These are phyloP conservation scores for Nidularia sp. DNA, from an alignment of 768 basidiomycete genomes.

Conservation along the genomic window DNA sequence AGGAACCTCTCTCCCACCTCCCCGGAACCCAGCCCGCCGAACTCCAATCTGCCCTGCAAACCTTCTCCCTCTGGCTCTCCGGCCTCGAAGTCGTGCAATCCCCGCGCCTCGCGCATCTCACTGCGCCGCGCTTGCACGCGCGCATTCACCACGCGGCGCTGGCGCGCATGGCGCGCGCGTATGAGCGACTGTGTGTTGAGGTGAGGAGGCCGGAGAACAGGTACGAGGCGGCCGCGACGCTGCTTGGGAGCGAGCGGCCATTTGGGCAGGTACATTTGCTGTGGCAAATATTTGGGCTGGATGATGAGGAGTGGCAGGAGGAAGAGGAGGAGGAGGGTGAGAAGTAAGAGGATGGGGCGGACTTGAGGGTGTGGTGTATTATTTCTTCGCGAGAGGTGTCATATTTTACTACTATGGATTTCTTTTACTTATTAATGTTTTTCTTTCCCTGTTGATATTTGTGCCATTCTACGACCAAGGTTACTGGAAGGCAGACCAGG, in stretches of 20 bases:
- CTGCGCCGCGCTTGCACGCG: slow-evolving; percentile 58
- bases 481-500: too few relatives aligned
- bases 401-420: too few relatives aligned
- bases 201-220: slow-evolving; percentile 71
- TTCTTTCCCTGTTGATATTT: too few relatives aligned
- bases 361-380: too few relatives aligned
- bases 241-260: slow-evolving; percentile 79
- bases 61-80: slow-evolving; percentile 85
- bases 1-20: slow-evolving; percentile 74
- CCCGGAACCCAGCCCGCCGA: slow-evolving; percentile 61
- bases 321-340: slow-evolving; percentile 8
- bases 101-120: slow-evolving; percentile 71
- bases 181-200: slow-evolving; percentile 69
- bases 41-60: slow-evolving; percentile 57
- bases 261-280: slow-evolving; percentile 75
- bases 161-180: slow-evolving; percentile 61
- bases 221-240: slow-evolving; percentile 89
- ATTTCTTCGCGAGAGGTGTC: too few relatives aligned
- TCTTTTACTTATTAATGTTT: too few relatives aligned
- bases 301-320: slow-evolving; percentile 30
- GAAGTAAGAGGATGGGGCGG: slow-evolving; percentile 8
- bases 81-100: slow-evolving; percentile 77
- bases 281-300: slow-evolving; percentile 75
- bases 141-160: slow-evolving; percentile 78
- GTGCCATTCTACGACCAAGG: too few relatives aligned